Evolutionary conservation across 2,329 filamentous ascomycete genomes (phyloP).

Genomic region (Xylogone sp.): DNA sequence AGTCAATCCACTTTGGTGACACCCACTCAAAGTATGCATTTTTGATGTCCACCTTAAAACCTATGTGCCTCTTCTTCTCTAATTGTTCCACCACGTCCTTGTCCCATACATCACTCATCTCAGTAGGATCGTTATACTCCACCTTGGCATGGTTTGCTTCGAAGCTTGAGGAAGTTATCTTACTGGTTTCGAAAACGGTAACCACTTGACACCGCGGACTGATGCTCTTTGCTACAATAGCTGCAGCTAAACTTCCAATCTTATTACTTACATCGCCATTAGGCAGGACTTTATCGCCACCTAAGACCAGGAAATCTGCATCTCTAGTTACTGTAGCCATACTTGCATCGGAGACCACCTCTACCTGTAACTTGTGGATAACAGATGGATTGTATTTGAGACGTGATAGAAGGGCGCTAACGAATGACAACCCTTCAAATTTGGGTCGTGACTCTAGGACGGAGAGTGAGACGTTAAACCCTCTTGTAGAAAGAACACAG

Average conservation of each 20-base stretch:
- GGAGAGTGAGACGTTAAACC: constrained; percentile 46
- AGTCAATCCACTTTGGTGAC: constrained; percentile 21
- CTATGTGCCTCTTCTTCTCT: constrained; percentile 7
- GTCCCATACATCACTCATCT: constrained; percentile 48
- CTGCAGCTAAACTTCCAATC: constrained; percentile 56
- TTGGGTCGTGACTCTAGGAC: constrained; percentile 65
- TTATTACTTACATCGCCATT: constrained; percentile 63
- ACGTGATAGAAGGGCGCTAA: constrained; percentile 31
- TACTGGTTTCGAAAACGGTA: constrained; percentile 57
- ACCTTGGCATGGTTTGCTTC: constrained; percentile 37
- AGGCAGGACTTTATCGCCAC: constrained; percentile 58
- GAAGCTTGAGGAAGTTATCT: constrained; percentile 47
- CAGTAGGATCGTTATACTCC: constrained; percentile 48
- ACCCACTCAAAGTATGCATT: constrained; percentile 35
- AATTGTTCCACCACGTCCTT: constrained; percentile 6
- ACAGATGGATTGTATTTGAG: constrained; percentile 19
- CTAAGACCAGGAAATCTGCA: constrained; percentile 58
- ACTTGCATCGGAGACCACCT: constrained; percentile 54
- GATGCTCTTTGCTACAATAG: constrained; percentile 49
- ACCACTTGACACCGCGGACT: constrained; percentile 44
- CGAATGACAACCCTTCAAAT: constrained; percentile 60
- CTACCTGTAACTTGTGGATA: constrained; percentile 23
- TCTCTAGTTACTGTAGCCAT: constrained; percentile 47
- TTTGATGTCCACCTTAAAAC: constrained; percentile 29
- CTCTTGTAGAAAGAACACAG: constrained; percentile 32